Conservation (phyloP, 768 basidiomycete genomes). For the Tulasnella sp. region DNA sequence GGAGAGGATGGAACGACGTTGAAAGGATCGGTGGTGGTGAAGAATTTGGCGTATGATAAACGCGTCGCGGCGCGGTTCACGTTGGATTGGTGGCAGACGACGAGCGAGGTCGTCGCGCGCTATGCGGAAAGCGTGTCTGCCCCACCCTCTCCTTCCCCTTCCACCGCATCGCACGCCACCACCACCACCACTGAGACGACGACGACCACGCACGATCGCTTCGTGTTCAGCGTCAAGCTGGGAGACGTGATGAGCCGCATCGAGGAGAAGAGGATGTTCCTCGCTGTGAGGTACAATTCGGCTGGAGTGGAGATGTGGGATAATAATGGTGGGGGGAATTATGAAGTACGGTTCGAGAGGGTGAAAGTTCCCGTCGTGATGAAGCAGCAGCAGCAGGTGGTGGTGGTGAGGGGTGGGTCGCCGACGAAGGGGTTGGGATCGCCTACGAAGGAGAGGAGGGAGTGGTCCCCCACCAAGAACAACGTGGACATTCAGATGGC, state of each 20-base stretch:
- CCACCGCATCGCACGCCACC: conserved; percentile 20
- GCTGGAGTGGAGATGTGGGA: conserved; percentile 83
- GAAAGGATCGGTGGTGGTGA: conserved; percentile 63
- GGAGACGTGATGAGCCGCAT: conserved; percentile 64
- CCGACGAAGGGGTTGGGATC: background rate
- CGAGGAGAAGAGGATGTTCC: conserved; percentile 70
- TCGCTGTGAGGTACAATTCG: conserved; percentile 64
- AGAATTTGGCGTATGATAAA: conserved; percentile 82
- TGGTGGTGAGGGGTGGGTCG: background rate
- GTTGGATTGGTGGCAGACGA: conserved; percentile 91
- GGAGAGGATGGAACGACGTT: conserved; percentile 37
- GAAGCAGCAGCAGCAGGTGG: background rate
- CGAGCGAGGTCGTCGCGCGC: conserved; percentile 77
- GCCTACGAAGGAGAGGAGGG: background rate
- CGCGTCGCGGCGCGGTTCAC: conserved; percentile 84
- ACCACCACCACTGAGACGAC: background rate
- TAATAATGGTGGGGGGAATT: conserved; percentile 72
- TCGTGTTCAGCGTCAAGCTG: conserved; percentile 62
- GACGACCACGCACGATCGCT: conserved; percentile 44
- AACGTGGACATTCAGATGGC: background rate
- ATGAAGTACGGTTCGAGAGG: conserved; percentile 50
- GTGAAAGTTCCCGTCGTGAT: background rate
- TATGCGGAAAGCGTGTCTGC: conserved; percentile 36
- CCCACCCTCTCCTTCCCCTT: conserved; percentile 23
- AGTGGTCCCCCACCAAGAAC: background rate